Conservation (phyloP, 805 yeast species). For the Lachancea thermotolerans region DNA sequence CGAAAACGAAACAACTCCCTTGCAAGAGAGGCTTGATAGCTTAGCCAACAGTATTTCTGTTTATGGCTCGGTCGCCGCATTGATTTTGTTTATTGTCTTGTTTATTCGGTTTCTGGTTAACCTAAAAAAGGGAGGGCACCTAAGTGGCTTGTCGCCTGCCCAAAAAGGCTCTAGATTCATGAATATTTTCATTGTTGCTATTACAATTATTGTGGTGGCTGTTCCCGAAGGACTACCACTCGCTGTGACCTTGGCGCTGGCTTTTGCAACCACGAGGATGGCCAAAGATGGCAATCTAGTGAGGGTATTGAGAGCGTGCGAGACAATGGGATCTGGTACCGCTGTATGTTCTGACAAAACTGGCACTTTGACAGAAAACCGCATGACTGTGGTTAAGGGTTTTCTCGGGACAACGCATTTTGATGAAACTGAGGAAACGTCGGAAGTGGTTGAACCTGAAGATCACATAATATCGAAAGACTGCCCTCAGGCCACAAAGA, state of each 20-base stretch:
- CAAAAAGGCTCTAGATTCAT: conserved; percentile 79
- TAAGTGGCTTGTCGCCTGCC: conserved; percentile 45
- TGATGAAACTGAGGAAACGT: conserved; percentile 36
- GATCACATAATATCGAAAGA: conserved; percentile 6
- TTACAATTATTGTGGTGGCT: conserved; percentile 92
- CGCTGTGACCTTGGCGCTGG: conserved; percentile 93
- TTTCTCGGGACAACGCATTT: conserved; percentile 53
- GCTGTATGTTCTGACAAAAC: conserved; percentile 96
- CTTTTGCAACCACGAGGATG: conserved; percentile 98
- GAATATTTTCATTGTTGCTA: conserved; percentile 82
- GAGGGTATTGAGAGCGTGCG: conserved; percentile 90
- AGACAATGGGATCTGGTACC: conserved; percentile 98
- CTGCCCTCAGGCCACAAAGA: conserved; percentile 9
- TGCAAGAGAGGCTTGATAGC: conserved; percentile 71
- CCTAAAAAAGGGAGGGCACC: conserved; percentile 46
- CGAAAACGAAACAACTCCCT: conserved; percentile 81
- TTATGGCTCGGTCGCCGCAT: conserved; percentile 82
- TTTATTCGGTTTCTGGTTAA: conserved; percentile 67
- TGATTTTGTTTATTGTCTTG: conserved; percentile 70
- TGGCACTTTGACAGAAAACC: conserved; percentile 91
- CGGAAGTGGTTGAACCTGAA: too few relatives aligned
- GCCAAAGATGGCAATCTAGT: conserved; percentile 93
- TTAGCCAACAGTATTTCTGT: conserved; percentile 94
- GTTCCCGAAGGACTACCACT: conserved; percentile 99
- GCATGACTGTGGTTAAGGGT: conserved; percentile 84